These are phyloP conservation scores for Lachancea sp. DNA, from an alignment of 805 yeast genomes.

Conservation along the genomic window DNA sequence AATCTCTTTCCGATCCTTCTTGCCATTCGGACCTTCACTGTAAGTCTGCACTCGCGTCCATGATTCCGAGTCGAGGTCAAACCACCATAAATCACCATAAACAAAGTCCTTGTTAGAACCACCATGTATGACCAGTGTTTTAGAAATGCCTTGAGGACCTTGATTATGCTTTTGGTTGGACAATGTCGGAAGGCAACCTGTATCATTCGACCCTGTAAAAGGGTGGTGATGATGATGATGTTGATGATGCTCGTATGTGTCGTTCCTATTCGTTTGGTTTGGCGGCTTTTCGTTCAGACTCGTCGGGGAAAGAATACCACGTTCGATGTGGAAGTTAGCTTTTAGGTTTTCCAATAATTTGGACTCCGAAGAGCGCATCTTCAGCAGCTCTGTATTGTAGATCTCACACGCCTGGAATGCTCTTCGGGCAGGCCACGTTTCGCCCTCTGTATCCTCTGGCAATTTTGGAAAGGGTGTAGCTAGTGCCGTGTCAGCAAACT, in stretches of 20 bases:
- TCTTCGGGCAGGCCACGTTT: slow-evolving; percentile 31
- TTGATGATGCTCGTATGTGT: not conserved
- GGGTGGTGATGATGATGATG: slow-evolving; percentile 2
- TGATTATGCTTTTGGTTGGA: not conserved
- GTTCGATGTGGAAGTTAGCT: slow-evolving; percentile 19
- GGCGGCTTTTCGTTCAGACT: slow-evolving; percentile 2
- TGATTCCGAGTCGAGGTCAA: slow-evolving; percentile 38
- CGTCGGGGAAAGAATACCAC: slow-evolving; percentile 9
- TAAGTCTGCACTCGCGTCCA: slow-evolving; percentile 33
- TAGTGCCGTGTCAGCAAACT: slow-evolving; percentile 33
- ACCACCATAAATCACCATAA: slow-evolving; percentile 47
- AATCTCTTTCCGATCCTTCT: slow-evolving; percentile 14
- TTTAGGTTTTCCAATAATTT: slow-evolving; percentile 17
- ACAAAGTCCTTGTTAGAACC: slow-evolving; percentile 35
- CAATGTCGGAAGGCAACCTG: not conserved
- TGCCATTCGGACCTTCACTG: slow-evolving; percentile 3
- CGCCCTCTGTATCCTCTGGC: slow-evolving; percentile 12
- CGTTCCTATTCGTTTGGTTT: not conserved
- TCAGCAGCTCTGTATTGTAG: slow-evolving; percentile 16
- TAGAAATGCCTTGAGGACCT: slow-evolving; percentile 3
- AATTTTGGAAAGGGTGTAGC: slow-evolving; percentile 30
- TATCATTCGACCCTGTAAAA: not conserved
- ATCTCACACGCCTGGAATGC: slow-evolving; percentile 33
- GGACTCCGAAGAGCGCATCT: slow-evolving; percentile 11
- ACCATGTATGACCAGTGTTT: slow-evolving; percentile 34